Evolutionary conservation across 1,284 basidiomycete species (phyloP), one percentile per base, ranked within the genome.

Genomic region (Volvariella volvacea): DNA sequence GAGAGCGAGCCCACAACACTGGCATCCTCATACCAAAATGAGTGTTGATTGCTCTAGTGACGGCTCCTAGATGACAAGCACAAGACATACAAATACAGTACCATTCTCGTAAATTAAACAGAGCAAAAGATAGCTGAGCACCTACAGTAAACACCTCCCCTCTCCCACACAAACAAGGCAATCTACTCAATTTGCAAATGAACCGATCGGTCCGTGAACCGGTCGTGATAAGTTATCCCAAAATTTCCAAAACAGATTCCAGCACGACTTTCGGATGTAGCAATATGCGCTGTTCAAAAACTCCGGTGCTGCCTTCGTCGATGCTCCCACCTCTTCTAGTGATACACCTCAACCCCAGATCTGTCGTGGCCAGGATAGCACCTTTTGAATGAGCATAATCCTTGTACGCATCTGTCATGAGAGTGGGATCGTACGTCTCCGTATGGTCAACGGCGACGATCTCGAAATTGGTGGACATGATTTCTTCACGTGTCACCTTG

Each of bases 391-490:
- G 57, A n/a, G 69, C 74, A 53, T 78, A 77, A 33, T 79, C 74
- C 36, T 74, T 75, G 60, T 86, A 86, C 34, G 74, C 76, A 55
- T 88, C 83, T 22, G 63, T 59, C 84, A 88, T 87, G 43, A 63
- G 61, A 21, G 64, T 62, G 1, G 66, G 57, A 44, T 77, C 73
- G 56, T 79, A 85, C 12, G 55, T 25, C 15, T 67, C 62, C 9
- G 70, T 72, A 44, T 72, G 68, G 44, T 81, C 76, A 1, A 76
- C 71, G 22, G 76, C 68, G 36, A 83, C 61, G 28, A 86, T 71
- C 53, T 86, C 80, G 54, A 86, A 86, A 50, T 71, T 76, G 3
- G 83, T 81, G 4, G 78, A 81, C 68, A 86, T 76, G 54, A 84
- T 83, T 48, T 84, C 81, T 54, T 86, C 82, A 36, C 76, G 66